Percentiles rank a stretch among this genome's conserved stretches.
phyloP scores from a whole-genome alignment of 116 monocot species.

The Dioscorea cayenensis region DNA sequence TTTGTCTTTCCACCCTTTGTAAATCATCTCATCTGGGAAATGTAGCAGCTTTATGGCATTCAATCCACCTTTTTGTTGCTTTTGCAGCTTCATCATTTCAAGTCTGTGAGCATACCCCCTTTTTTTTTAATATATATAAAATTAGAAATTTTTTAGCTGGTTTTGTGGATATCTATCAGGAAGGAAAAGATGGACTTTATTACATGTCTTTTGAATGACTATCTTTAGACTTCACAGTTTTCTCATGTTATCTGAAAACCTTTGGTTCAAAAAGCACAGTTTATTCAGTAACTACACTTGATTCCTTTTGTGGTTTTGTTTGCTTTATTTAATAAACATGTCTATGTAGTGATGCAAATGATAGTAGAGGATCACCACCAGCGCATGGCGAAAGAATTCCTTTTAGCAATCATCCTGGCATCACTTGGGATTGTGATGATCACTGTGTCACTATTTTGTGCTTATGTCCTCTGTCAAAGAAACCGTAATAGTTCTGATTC shows the following conservation, averaged over 20 bases:
- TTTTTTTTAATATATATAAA: not conserved
- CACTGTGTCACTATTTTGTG: conserved; percentile 21
- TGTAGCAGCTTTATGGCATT: not conserved
- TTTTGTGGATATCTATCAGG: not conserved
- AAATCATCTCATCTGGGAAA: not conserved
- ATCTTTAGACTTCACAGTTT: not conserved
- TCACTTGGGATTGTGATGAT: conserved; percentile 33
- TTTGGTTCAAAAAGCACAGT: too few relatives aligned
- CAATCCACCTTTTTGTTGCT: not conserved
- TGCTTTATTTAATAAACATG: not conserved
- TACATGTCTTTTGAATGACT: not conserved
- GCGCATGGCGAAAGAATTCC: conserved; percentile 44
- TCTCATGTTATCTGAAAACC: too few relatives aligned
- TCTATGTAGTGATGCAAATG: conserved; percentile 35
- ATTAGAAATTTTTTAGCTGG: not conserved
- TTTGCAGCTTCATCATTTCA: not conserved
- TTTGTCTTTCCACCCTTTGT: too few relatives aligned
- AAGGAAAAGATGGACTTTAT: not conserved
- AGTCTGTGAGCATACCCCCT: not conserved
- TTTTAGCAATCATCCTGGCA: conserved; percentile 39
- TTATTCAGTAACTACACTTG: too few relatives aligned
- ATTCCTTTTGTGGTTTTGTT: too few relatives aligned
- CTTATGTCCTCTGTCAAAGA: conserved; percentile 43
- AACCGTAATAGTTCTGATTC: conserved; percentile 15
- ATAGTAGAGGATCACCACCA: conserved; percentile 18